Evolutionary conservation across 2,329 filamentous ascomycete genomes (phyloP).

Genomic region (Neodidymelliopsis sp.): DNA sequence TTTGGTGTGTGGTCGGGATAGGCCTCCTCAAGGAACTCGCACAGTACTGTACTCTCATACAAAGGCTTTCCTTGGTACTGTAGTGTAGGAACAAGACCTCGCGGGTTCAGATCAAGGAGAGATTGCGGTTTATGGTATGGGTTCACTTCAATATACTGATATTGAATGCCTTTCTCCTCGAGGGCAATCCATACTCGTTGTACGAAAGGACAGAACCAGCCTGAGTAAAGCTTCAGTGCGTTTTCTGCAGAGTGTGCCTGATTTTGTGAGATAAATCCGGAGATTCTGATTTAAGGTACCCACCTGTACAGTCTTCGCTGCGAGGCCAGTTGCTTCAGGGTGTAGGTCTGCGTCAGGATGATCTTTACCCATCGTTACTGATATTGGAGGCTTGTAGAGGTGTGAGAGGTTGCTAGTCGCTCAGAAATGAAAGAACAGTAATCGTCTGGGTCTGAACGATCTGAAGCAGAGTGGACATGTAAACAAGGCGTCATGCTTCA

Average conservation of each 20-base stretch:
- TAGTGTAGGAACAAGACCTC: conserved; percentile 77
- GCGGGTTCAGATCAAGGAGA: conserved; percentile 75
- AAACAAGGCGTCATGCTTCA: conserved; percentile 1
- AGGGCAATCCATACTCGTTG: conserved; percentile 77
- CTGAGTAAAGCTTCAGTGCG: conserved; percentile 71
- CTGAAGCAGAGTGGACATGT: background rate
- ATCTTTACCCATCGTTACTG: conserved; percentile 37
- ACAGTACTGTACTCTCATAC: conserved; percentile 76
- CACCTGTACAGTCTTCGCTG: conserved; percentile 41
- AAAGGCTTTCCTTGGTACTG: conserved; percentile 64
- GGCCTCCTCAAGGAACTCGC: conserved; percentile 78
- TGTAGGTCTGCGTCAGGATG: conserved; percentile 48
- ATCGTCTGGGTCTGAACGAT: too few relatives aligned
- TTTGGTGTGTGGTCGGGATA: conserved; percentile 61
- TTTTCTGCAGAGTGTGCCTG: conserved; percentile 52
- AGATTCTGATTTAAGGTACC: background rate
- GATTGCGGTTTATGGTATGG: conserved; percentile 76
- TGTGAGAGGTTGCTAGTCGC: conserved; percentile 5
- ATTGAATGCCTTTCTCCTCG: conserved; percentile 74
- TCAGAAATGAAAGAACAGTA: too few relatives aligned
- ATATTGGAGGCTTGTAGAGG: background rate
- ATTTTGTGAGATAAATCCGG: background rate
- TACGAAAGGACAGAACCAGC: conserved; percentile 75
- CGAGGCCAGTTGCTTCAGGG: conserved; percentile 45
- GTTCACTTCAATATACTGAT: conserved; percentile 75